Evolutionary conservation across 1,139 yeast genomes (phyloP).

Genomic region (Scheffersomyces stambukii): DNA sequence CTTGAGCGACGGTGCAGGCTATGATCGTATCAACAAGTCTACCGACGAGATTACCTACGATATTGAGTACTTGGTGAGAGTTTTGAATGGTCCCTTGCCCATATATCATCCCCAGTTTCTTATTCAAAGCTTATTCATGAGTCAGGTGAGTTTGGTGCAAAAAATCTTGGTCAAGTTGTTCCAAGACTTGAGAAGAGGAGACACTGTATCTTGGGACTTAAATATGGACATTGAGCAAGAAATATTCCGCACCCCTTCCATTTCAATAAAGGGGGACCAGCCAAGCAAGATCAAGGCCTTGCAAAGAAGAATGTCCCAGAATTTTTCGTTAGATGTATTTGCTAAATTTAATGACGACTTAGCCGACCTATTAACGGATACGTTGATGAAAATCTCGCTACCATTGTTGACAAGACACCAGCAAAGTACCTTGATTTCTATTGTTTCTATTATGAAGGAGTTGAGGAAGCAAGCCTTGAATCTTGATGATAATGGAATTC

Average conservation of each 20-base stretch:
- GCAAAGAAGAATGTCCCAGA: slow-evolving; percentile 17
- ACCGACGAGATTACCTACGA: slow-evolving; percentile 24
- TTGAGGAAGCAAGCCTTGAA: slow-evolving; percentile 44
- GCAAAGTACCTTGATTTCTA: slow-evolving; percentile 74
- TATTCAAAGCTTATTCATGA: slow-evolving; percentile 70
- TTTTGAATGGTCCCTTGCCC: slow-evolving; percentile 86
- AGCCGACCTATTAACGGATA: slow-evolving; percentile 51
- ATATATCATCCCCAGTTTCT: slow-evolving; percentile 88
- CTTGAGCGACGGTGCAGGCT: slow-evolving; percentile 32
- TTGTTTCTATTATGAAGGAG: slow-evolving; percentile 59
- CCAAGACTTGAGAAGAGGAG: slow-evolving; percentile 42
- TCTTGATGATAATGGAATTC: slow-evolving; percentile 68
- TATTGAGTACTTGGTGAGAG: slow-evolving; percentile 57
- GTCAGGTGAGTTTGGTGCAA: slow-evolving; percentile 54
- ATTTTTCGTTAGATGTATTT: slow-evolving; percentile 23
- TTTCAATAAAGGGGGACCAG: slow-evolving; percentile 4
- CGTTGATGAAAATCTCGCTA: slow-evolving; percentile 58
- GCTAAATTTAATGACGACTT: slow-evolving; percentile 42
- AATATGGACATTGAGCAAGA: slow-evolving; percentile 22
- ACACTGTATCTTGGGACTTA: slow-evolving; percentile 32
- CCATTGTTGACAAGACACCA: slow-evolving; percentile 90
- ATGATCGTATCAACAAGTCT: slow-evolving; percentile 7
- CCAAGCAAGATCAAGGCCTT: slow-evolving; percentile 17
- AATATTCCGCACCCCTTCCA: slow-evolving; percentile 11
- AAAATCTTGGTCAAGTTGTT: slow-evolving; percentile 54